Base-by-base conservation (phyloP, 1,139 yeast genomes). In the Scheffersomyces segobiensis region DNA sequence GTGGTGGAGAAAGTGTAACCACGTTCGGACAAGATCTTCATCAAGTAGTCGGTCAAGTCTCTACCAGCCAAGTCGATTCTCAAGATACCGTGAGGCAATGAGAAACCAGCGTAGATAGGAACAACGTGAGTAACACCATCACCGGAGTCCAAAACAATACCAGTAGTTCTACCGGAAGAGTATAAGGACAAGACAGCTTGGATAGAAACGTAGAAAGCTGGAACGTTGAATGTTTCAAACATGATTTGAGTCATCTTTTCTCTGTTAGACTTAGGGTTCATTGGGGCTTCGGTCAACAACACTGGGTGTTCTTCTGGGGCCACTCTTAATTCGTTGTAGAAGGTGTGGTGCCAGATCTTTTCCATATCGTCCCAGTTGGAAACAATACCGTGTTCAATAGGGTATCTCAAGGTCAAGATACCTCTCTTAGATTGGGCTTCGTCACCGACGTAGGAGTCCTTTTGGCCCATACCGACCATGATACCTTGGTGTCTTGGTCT, bases 311-410 rank as follows among this genome's bases (percentile, higher is more conserved):
- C 98, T 83, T 93, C 97, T 78, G 97, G 97, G 63, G 98, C 98
- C 79, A 95, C 97, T 85, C 97, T 91, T 82, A 91, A 89, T 83
- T 91, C 97, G 83, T 91, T 92, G 93, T 91, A 91, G 85, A 91
- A 92, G 72, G 97, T 91, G 87, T 91, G 97, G 82, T 91, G 97
- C 97, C 98, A 92, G 84, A 95, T 95, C 87, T 91, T 95, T 89
- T 93, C 99, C 98, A 95, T 95, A 81, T 95, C 99, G 79, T 95
- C 98, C 99, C 99, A 95, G 95, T 95, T 95, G 84, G 97, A 95
- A 69, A 95, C 99, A 72, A 95, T 93, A 91, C 99, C 99, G 87
- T 95, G 99, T 86, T 95, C 99, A 79, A 95, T 95, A 77, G 99
- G 99, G 87, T 95, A 95, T 85, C 97, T 91, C 80, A 95, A 86